Evolutionary conservation across 2,329 filamentous ascomycete genomes (phyloP).

Genomic region (Chaetomium globosum): DNA sequence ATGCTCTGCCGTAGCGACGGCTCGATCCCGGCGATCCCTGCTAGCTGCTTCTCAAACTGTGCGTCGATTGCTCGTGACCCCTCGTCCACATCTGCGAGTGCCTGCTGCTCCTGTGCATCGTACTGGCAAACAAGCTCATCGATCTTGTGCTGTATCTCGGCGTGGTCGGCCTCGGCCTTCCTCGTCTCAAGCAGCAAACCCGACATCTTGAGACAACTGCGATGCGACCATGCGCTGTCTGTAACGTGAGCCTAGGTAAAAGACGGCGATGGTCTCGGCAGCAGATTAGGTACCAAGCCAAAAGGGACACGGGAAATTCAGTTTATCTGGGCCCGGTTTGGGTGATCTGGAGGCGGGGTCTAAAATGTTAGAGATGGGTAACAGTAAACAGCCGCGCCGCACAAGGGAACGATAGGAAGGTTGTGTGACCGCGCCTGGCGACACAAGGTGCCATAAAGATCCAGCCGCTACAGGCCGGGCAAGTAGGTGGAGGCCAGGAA

Average conservation of each 20-base stretch:
- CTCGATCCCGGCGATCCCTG: background rate
- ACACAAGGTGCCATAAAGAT: background rate
- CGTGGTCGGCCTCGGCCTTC: slow-evolving; percentile 18
- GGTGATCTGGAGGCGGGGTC: background rate
- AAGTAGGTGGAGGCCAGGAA: slow-evolving; percentile 1
- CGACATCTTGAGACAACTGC: slow-evolving; percentile 19
- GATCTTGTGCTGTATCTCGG: slow-evolving; percentile 12
- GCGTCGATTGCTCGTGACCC: slow-evolving; percentile 11
- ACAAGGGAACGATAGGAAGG: background rate
- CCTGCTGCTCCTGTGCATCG: slow-evolving; percentile 8
- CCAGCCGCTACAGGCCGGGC: background rate
- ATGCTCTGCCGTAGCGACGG: slow-evolving; percentile 7
- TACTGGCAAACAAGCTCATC: slow-evolving; percentile 19
- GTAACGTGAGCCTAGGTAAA: background rate
- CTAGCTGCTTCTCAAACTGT: slow-evolving; percentile 15
- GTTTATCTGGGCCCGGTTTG: background rate
- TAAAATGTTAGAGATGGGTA: background rate
- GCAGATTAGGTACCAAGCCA: too few species aligned
- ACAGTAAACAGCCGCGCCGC: background rate
- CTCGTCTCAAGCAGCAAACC: slow-evolving; percentile 20
- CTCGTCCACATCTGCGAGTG: slow-evolving; percentile 7
- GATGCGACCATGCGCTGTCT: slow-evolving; percentile 7
- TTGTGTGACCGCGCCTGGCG: background rate
- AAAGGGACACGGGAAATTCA: background rate
- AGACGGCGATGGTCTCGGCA: background rate